Evolutionary conservation across 495 filamentous ascomycete genomes (phyloP).

Genomic region (Trichocladium antarcticum): DNA sequence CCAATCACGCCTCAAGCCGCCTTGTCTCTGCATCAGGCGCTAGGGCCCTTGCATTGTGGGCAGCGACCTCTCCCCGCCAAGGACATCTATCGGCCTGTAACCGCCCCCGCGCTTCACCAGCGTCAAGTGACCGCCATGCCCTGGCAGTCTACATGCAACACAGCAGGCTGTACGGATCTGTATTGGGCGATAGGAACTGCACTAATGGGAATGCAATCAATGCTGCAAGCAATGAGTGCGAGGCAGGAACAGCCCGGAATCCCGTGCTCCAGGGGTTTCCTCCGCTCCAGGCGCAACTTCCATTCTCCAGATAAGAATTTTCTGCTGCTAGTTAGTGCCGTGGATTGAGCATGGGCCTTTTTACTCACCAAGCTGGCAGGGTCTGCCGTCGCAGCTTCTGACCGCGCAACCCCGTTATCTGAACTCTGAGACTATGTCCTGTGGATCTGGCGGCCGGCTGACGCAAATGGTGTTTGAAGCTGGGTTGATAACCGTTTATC

Average conservation of each 20-base stretch:
- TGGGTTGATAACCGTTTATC: constrained; percentile 7
- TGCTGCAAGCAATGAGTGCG: neutral
- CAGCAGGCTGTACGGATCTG: neutral
- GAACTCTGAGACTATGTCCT: constrained; percentile 18
- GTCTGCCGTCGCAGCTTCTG: neutral
- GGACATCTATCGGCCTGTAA: constrained; percentile 22
- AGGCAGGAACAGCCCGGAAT: neutral
- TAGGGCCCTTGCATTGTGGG: constrained; percentile 10
- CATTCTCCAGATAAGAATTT: neutral
- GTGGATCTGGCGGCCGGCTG: constrained; percentile 18
- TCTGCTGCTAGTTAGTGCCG: no score
- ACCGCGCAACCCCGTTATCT: constrained; percentile 4
- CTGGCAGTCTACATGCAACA: neutral
- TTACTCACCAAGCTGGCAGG: neutral
- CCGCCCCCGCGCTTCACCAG: constrained; percentile 22
- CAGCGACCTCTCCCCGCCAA: constrained; percentile 1
- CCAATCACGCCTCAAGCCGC: constrained; percentile 30
- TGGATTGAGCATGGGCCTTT: neutral
- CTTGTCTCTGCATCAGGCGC: constrained; percentile 12
- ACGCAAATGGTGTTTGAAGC: constrained; percentile 27
- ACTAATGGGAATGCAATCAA: neutral
- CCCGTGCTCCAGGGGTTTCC: no score
- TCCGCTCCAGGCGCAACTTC: no score
- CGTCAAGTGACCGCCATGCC: constrained; percentile 17
- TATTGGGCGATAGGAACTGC: neutral